These are phyloP conservation scores for Steccherinum ochraceum DNA, from an alignment of 768 basidiomycete species.

Conservation along the genomic window DNA sequence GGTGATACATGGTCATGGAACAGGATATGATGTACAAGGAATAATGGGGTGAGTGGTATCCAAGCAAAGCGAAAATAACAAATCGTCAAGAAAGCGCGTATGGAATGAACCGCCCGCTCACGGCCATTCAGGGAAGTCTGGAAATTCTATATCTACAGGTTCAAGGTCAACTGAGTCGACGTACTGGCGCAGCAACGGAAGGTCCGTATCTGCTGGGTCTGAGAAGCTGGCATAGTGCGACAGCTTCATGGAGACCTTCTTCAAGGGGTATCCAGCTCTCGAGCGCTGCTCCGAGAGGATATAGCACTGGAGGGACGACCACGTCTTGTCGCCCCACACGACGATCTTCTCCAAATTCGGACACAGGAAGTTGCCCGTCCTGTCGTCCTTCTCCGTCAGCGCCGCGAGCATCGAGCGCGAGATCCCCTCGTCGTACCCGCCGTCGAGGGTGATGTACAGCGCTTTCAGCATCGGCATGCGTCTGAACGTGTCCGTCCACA, in stretches of 20 bases:
- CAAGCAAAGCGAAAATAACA: no score
- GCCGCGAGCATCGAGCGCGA: slow-evolving; percentile 19
- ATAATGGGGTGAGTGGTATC: no score
- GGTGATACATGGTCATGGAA: no score
- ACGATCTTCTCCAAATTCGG: slow-evolving; percentile 18
- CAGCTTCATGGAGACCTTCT: slow-evolving; percentile 18
- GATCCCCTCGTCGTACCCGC: slow-evolving; percentile 20
- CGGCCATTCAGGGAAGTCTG: slow-evolving; percentile 7
- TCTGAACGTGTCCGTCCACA: slow-evolving; percentile 19
- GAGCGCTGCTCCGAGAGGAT: slow-evolving; percentile 17
- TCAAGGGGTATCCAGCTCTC: slow-evolving; percentile 15
- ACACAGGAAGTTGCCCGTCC: slow-evolving; percentile 16
- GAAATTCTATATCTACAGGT: slow-evolving; percentile 15
- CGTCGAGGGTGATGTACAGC: slow-evolving; percentile 18
- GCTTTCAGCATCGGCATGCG: slow-evolving; percentile 19
- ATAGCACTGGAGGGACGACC: slow-evolving; percentile 23
- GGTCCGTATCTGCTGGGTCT: slow-evolving; percentile 21
- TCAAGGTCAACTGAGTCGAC: slow-evolving; percentile 23
- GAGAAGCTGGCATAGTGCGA: slow-evolving; percentile 23
- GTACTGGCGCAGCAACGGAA: slow-evolving; percentile 17
- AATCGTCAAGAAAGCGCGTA: no score
- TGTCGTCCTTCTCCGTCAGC: slow-evolving; percentile 13
- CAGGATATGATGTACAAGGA: no score
- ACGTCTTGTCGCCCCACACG: slow-evolving; percentile 21
- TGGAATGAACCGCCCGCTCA: neutral